phyloP scores from a whole-genome alignment of 371 early-diverging fungal genomes.

The Dichotomocladium elegans region DNA sequence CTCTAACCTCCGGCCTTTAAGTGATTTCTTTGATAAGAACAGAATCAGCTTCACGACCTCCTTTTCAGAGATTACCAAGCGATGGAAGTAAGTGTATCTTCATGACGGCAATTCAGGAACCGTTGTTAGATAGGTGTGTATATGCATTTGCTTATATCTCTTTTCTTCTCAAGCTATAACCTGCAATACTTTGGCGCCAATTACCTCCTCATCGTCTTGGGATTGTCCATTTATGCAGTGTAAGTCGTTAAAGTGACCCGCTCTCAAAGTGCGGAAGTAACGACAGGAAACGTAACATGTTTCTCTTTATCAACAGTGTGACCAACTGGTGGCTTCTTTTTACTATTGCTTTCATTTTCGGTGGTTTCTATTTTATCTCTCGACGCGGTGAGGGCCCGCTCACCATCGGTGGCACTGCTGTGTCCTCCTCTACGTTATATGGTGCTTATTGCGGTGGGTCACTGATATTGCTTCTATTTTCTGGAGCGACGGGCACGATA shows the following conservation, averaged over 20 bases:
- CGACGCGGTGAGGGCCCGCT: constrained; percentile 47
- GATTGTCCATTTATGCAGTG: constrained; percentile 59
- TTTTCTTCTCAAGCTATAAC: constrained; percentile 44
- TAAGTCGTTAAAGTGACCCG: constrained; percentile 30
- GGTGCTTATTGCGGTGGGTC: constrained; percentile 44
- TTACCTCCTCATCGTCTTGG: constrained; percentile 57
- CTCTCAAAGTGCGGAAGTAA: too few species aligned
- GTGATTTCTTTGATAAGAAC: constrained; percentile 64
- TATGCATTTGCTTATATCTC: not conserved
- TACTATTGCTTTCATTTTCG: constrained; percentile 51
- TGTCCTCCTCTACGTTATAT: constrained; percentile 52
- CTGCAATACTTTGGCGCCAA: constrained; percentile 63
- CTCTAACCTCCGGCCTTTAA: constrained; percentile 46
- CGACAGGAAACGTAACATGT: not conserved
- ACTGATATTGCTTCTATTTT: constrained; percentile 54
- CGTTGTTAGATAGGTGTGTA: not conserved
- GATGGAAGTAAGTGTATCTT: constrained; percentile 51
- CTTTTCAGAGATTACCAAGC: constrained; percentile 40
- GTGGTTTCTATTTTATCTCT: constrained; percentile 53
- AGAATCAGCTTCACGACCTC: constrained; percentile 52
- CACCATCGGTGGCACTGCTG: constrained; percentile 33
- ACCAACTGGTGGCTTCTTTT: constrained; percentile 57
- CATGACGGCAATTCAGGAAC: not conserved
- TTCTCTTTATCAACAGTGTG: constrained; percentile 25
- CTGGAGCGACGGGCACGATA: constrained; percentile 59